These are phyloP conservation scores for Kazachstania viticola DNA, from an alignment of 805 yeast species.

Conservation along the genomic window DNA sequence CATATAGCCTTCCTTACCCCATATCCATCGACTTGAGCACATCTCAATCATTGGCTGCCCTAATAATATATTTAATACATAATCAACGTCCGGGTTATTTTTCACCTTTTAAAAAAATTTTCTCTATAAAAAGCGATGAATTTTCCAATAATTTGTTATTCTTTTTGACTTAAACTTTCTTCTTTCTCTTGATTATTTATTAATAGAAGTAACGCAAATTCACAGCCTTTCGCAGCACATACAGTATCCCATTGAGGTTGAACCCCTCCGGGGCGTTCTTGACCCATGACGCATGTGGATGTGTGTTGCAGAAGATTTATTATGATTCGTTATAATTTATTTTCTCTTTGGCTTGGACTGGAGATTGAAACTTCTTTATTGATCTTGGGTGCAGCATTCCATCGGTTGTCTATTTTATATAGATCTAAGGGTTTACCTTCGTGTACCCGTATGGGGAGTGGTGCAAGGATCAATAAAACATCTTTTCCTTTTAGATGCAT, in stretches of 20 bases:
- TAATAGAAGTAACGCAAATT: slow-evolving; percentile 45
- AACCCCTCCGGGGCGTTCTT: slow-evolving; percentile 48
- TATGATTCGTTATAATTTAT: slow-evolving; percentile 6
- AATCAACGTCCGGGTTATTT: too few relatives aligned
- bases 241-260: slow-evolving; percentile 63
- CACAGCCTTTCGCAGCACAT: slow-evolving; percentile 52
- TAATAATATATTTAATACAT: too few relatives aligned
- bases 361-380: slow-evolving; percentile 38
- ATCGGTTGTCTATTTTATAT: slow-evolving; percentile 36
- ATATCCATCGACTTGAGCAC: too few relatives aligned
- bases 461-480: slow-evolving; percentile 39
- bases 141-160: too few relatives aligned
- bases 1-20: too few relatives aligned
- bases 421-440: slow-evolving; percentile 59
- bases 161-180: too few relatives aligned
- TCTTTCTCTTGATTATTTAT: too few relatives aligned
- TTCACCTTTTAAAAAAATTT: too few relatives aligned
- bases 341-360: slow-evolving; percentile 37
- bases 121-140: too few relatives aligned
- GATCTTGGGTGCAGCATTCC: slow-evolving; percentile 71
- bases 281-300: slow-evolving; percentile 62
- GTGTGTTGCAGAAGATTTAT: slow-evolving; percentile 29
- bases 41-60: too few relatives aligned
- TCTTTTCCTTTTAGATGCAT: slow-evolving; percentile 3
- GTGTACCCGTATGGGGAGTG: slow-evolving; percentile 65